Evolutionary conservation across 495 filamentous ascomycete species (phyloP), one percentile per base, ranked within the genome.

Genomic region (Endocarpon pusillum): DNA sequence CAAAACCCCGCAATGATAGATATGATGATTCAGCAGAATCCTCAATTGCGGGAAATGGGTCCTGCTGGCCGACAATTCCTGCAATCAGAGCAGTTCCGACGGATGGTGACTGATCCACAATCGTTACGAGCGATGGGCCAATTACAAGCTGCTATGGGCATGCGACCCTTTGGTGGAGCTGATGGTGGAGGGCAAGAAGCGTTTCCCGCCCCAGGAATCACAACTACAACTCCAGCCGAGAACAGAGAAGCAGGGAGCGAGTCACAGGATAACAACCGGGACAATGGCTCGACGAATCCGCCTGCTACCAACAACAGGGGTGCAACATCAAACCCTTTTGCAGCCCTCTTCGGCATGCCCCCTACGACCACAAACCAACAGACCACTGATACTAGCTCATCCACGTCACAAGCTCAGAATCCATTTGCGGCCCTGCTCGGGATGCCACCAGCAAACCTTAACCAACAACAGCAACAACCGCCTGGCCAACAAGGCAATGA

Each of bases 31-130:
- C 68, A 78, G 37, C 69, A 77, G 32, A 91, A 86, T 49, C 91
- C 91, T 6, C 75, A 83, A 69, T 69, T 94, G 3, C 80, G 82
- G 33, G 70, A 76, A 38, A 82, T 83, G 58, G 71, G 76, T 20
- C 84, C 85, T 15, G 72, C 78, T 36, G 79, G 76, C 14, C 78
- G 82, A 34, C 67, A 87, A 46, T 73, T 94, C 54, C 65, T 99
- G 45, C 71, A 79, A 37, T 85, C 81, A 17, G 83, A 85, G 0
- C 67, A 80, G 34, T 86, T 94, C 48, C 71, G 91, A 39, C 68
- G 80, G 14, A 92, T 96, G 83, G 75, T 99, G 68, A 87, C 86
- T n/a, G 83, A 91, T 45, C 91, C 91, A 18, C 73, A 80, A 11
- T 71, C 77, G 17, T 61, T 96, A 16, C 67, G 87, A 25, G 70